Conservation (phyloP, 345 rosid species). For the Boechera divaricarpa region DNA sequence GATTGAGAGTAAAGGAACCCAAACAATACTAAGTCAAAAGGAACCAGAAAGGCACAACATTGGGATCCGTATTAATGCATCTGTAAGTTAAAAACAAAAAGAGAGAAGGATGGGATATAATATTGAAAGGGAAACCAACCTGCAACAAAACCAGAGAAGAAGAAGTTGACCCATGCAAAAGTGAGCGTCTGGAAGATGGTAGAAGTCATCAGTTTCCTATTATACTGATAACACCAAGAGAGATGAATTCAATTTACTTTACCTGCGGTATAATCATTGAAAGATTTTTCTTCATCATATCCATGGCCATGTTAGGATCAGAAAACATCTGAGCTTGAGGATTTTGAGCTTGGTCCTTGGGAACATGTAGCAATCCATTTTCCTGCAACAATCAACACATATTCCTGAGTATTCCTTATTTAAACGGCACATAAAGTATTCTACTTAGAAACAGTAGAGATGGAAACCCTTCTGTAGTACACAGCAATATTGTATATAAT, state of each 20-base stretch:
- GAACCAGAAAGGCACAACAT: background rate
- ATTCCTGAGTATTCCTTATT: background rate
- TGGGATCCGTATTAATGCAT: background rate
- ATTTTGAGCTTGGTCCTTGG: conserved; percentile 80
- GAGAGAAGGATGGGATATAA: background rate
- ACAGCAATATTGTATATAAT: background rate
- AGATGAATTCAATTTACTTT: conserved; percentile 16
- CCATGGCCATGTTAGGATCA: conserved; percentile 99
- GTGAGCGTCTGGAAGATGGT: conserved; percentile 75
- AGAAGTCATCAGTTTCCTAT: conserved; percentile 30
- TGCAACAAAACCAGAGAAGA: conserved; percentile 99
- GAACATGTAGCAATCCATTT: conserved; percentile 82
- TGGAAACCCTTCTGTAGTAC: background rate
- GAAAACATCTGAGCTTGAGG: conserved; percentile 96
- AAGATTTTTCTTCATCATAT: conserved; percentile 98
- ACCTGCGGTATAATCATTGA: conserved; percentile 99
- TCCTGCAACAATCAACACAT: conserved; percentile 56
- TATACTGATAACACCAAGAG: conserved; percentile 3
- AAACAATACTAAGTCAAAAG: background rate
- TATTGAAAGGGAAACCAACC: conserved; percentile 50
- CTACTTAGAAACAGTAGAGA: background rate
- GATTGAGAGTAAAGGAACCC: background rate
- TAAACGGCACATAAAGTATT: conserved; percentile 4
- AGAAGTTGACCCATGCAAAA: conserved; percentile 98
- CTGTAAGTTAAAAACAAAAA: background rate